Evolutionary conservation across 768 basidiomycete species (phyloP), one percentile per base, ranked within the genome.

Genomic region (Rhizopogon salebrosus): DNA sequence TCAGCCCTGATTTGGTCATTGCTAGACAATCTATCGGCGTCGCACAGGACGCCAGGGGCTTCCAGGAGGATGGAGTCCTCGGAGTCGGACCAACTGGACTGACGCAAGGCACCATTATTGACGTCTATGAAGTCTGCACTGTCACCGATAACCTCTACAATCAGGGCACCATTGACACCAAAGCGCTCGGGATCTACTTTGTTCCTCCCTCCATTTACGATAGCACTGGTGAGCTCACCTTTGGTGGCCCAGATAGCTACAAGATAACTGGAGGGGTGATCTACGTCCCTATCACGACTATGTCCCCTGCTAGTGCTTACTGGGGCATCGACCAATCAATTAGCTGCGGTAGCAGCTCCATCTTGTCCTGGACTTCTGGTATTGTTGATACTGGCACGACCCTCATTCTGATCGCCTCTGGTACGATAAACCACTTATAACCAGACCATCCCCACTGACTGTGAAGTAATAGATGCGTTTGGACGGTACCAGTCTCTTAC

Each of bases 191-290:
- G 5, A 53, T 75, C 18, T 72, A 62, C 48, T 73, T 71, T 52
- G 52, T 45, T 23, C 67, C 70, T 3, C 31, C 52, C 20, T 51
- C 62, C 9, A 57, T 49, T 16, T 48, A 62, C 1, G 55, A 63
- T 40, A 57, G 55, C 27, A 57, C 55, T 14, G 54, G 54, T 8
- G 52, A 31, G 18, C 34, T 37, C 8, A 24, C 3, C 4, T 50
- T 64, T 45, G 78, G 79, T 56, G 76, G 78, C 39, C 68, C 66
- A 45, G 78, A 81, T 56, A 31, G 26, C 2, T 46, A 55, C 8
- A 55, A 55, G 11, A 57, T 34, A 27, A 61, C 42, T 10, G 51
- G 58, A 23, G 1, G 46, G 4, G 48, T 68, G 18, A 50, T 37
- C 34, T 71, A 66, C 39, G 55, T 60, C 7, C 55, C 63, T 40